These are phyloP conservation scores for Kappamyces sp. DNA, from an alignment of 192 early-diverging fungal genomes.

Conservation along the genomic window DNA sequence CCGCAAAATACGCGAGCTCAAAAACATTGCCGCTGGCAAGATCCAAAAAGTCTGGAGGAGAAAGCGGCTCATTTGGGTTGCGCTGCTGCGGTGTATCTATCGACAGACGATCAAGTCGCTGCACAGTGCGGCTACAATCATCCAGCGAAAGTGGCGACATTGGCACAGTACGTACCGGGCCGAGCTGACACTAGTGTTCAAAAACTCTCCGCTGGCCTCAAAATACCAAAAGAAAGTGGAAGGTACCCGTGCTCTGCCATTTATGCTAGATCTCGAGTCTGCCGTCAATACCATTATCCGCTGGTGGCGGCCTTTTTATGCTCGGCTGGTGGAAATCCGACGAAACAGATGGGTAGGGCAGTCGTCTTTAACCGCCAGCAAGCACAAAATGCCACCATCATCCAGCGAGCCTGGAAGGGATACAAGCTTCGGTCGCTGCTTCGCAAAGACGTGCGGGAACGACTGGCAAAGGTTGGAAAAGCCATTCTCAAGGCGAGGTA, in stretches of 20 bases:
- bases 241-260: conserved; percentile 23
- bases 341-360: conserved; percentile 29
- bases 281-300: conserved; percentile 41
- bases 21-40: conserved; percentile 43
- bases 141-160: conserved; percentile 49
- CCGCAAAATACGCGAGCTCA: conserved; percentile 32
- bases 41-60: conserved; percentile 52
- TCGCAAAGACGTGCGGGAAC: conserved; percentile 36
- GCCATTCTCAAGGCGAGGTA: conserved; percentile 23
- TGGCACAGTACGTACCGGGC: conserved; percentile 25
- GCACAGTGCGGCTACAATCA: conserved; percentile 40
- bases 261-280: conserved; percentile 21
- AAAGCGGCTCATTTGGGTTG: conserved; percentile 46
- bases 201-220: conserved; percentile 49
- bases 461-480: conserved; percentile 37
- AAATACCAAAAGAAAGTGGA: conserved; percentile 46
- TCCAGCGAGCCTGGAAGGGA: conserved; percentile 47
- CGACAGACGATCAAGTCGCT: conserved; percentile 46
- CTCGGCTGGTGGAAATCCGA: conserved; percentile 33
- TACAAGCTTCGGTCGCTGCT: conserved; percentile 46
- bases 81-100: conserved; percentile 52
- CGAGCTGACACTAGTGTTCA: conserved; percentile 24
- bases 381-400: conserved; percentile 39
- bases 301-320: conserved; percentile 52
- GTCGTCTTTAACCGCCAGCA: conserved; percentile 21